Evolutionary conservation across 1,284 basidiomycete species (phyloP).

Genomic region (Ganoderma leucocontextum): DNA sequence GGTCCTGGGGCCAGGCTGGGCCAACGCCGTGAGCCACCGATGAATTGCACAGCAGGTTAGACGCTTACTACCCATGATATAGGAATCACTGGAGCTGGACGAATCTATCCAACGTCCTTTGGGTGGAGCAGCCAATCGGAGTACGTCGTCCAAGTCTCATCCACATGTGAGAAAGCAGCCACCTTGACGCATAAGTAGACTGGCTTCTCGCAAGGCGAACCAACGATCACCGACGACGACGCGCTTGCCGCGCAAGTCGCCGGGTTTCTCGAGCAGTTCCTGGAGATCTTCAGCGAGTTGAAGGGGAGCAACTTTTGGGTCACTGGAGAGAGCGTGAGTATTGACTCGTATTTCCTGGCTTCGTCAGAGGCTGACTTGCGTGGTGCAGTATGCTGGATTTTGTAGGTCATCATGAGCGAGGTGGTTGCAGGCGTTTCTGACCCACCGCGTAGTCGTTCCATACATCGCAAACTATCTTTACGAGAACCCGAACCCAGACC

Average conservation of each 20-base stretch:
- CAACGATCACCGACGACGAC: slow-evolving; percentile 47
- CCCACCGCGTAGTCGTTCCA: slow-evolving; percentile 43
- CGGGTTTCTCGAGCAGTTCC: slow-evolving; percentile 49
- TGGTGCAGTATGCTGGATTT: slow-evolving; percentile 46
- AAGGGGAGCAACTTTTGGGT: slow-evolving; percentile 49
- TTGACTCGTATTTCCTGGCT: slow-evolving; percentile 42
- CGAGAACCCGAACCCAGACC: slow-evolving; percentile 46
- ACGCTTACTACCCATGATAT: neutral
- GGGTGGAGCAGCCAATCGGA: slow-evolving; percentile 60
- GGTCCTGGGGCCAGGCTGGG: slow-evolving; percentile 63
- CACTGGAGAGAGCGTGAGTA: slow-evolving; percentile 46
- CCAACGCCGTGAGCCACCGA: slow-evolving; percentile 50
- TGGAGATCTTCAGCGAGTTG: slow-evolving; percentile 48
- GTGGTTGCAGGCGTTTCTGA: neutral
- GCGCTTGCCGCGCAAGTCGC: slow-evolving; percentile 48
- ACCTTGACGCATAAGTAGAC: slow-evolving; percentile 32
- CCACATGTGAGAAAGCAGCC: neutral
- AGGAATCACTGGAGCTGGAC: slow-evolving; percentile 51
- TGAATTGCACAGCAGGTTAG: neutral
- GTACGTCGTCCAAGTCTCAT: slow-evolving; percentile 39
- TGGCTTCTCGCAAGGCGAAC: slow-evolving; percentile 46
- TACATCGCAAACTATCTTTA: slow-evolving; percentile 52
- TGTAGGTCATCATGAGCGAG: slow-evolving; percentile 36
- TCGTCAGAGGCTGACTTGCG: neutral
- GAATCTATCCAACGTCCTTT: slow-evolving; percentile 54